These are phyloP conservation scores for Leptographium radiaticola DNA, from an alignment of 2,329 filamentous ascomycete genomes.

Conservation along the genomic window DNA sequence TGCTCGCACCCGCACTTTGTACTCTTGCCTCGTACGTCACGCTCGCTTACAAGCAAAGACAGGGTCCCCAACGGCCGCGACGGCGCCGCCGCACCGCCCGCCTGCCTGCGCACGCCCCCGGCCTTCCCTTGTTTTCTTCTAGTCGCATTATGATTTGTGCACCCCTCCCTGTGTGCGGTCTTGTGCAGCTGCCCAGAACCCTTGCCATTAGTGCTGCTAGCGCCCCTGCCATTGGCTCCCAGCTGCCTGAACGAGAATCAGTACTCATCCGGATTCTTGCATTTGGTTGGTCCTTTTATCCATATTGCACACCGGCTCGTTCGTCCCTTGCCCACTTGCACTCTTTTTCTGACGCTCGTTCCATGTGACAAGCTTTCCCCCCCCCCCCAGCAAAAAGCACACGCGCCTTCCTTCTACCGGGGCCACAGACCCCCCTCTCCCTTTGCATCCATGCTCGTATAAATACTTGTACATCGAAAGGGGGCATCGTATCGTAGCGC, in stretches of 20 bases:
- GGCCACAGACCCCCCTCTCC: background rate
- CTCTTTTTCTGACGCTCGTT: background rate
- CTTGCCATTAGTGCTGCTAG: constrained; percentile 6
- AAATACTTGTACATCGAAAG: background rate
- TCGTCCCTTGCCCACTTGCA: background rate
- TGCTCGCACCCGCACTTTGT: background rate
- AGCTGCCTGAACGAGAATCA: no score
- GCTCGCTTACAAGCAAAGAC: background rate
- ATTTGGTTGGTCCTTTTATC: background rate
- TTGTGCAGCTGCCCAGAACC: constrained; percentile 1
- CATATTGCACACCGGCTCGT: background rate
- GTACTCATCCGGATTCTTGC: background rate
- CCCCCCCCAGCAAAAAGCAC: no score
- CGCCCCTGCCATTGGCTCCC: background rate
- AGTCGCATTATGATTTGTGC: background rate
- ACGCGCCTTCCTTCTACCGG: background rate
- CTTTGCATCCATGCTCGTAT: no score
- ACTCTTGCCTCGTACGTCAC: background rate
- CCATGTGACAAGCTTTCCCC: no score
- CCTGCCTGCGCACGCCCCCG: no score
- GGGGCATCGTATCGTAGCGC: background rate
- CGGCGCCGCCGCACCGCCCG: no score
- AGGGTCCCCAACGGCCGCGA: background rate
- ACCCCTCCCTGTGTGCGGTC: background rate
- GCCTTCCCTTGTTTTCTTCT: no score